phyloP scores from a whole-genome alignment of 2,329 filamentous ascomycete species.

The Colletotrichum cordylinicola region DNA sequence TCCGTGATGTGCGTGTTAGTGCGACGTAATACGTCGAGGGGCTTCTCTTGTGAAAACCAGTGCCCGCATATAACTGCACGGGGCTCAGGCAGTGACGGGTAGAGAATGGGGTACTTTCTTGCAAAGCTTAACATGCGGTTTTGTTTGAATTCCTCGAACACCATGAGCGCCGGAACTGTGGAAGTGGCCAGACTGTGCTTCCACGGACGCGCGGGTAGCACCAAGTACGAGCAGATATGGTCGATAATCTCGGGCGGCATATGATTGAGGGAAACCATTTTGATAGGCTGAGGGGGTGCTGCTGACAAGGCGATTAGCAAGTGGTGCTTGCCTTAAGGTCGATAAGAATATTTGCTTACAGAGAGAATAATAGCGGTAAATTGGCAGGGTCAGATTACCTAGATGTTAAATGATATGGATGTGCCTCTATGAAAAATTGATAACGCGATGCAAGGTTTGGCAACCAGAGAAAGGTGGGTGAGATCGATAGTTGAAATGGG shows the following conservation, averaged over 20 bases:
- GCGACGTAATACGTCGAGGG: neutral
- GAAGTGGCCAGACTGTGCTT: neutral
- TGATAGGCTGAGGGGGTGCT: fast-evolving
- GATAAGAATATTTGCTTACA: neutral
- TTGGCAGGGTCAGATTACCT: fast-evolving
- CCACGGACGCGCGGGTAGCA: neutral
- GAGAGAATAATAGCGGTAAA: neutral
- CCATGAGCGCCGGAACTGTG: fast-evolving
- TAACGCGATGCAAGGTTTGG: neutral
- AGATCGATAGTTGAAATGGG: no score
- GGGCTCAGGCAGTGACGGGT: neutral
- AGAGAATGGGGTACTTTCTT: neutral
- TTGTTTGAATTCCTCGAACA: neutral
- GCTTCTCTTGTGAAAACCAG: neutral
- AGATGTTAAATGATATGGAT: fast-evolving
- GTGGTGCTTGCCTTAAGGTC: neutral
- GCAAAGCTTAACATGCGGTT: neutral
- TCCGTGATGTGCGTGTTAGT: neutral
- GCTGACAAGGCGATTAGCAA: neutral
- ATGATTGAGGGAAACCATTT: neutral
- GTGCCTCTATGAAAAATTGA: fast-evolving
- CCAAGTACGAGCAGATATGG: neutral
- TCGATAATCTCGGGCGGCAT: neutral
- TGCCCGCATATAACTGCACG: neutral
- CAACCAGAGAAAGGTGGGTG: neutral